Evolutionary conservation across 225 moss, liverwort and hornwort genomes (phyloP).

Genomic region (Physcomitrium patens): DNA sequence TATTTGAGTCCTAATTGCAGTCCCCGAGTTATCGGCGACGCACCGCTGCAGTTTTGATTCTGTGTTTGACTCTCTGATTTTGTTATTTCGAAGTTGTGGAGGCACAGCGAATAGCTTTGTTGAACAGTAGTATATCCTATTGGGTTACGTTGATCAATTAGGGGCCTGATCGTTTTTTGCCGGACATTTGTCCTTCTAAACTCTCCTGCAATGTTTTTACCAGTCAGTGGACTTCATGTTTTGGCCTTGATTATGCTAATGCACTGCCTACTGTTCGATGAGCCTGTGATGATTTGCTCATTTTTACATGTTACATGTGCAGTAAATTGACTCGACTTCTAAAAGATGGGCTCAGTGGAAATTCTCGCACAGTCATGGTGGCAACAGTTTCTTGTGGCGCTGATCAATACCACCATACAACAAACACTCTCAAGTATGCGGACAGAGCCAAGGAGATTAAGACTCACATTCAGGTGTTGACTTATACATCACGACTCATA

Average conservation of each 20-base stretch:
- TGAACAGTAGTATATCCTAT: neutral
- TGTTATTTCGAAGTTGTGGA: slow-evolving; percentile 2
- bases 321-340: slow-evolving; percentile 87
- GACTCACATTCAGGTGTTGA: slow-evolving; percentile 80
- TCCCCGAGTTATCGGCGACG: slow-evolving; percentile 21
- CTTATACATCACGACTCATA: slow-evolving; percentile 30
- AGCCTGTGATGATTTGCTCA: slow-evolving; percentile 16
- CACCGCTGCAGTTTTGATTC: neutral
- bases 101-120: neutral
- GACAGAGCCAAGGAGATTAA: slow-evolving; percentile 94
- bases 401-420: slow-evolving; percentile 90
- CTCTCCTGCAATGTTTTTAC: neutral
- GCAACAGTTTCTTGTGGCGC: slow-evolving; percentile 85
- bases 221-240: neutral
- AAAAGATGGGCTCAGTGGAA: slow-evolving; percentile 87
- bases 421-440: slow-evolving; percentile 89
- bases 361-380: slow-evolving; percentile 88
- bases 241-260: slow-evolving; percentile 9
- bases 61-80: neutral
- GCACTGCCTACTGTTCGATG: slow-evolving; percentile 14
- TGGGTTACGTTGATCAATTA: neutral
- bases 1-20: neutral
- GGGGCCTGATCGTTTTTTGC: slow-evolving; percentile 1
- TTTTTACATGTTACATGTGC: slow-evolving; percentile 32
- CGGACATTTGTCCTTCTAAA: slow-evolving; percentile 4